Percentiles rank a stretch among this genome's conserved stretches.
Evolutionary conservation across 73 alveolate genomes (phyloP).

Genomic region (Halteria grandinella): DNA sequence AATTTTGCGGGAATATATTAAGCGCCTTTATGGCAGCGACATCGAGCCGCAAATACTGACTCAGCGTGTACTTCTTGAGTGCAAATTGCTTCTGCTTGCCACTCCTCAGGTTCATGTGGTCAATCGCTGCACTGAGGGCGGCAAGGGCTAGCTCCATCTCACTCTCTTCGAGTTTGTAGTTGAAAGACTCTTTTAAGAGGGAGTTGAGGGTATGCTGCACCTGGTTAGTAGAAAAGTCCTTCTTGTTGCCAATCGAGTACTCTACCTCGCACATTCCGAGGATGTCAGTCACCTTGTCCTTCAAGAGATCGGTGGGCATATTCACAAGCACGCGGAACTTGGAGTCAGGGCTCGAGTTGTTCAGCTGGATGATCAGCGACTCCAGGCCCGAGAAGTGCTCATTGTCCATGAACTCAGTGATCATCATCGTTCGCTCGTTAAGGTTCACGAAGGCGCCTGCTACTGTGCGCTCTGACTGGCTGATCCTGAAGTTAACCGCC

Average conservation of each 20-base stretch:
- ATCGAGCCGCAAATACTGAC: conserved; percentile 75
- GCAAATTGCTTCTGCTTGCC: conserved; percentile 64
- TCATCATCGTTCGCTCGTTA: conserved; percentile 69
- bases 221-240: conserved; percentile 44
- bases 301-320: conserved; percentile 74
- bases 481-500: conserved; percentile 56
- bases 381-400: conserved; percentile 84
- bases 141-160: conserved; percentile 68
- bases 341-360: conserved; percentile 70
- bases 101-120: conserved; percentile 48
- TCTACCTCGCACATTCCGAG: conserved; percentile 72
- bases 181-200: conserved; percentile 56
- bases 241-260: conserved; percentile 59
- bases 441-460: conserved; percentile 72
- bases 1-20: conserved; percentile 75
- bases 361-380: conserved; percentile 71
- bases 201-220: conserved; percentile 40
- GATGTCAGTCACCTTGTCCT: conserved; percentile 74
- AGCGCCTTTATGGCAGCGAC: conserved; percentile 87
- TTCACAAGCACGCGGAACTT: conserved; percentile 69
- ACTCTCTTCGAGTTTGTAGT: conserved; percentile 63
- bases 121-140: conserved; percentile 70
- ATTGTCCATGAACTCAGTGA: conserved; percentile 79
- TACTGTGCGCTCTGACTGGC: conserved; percentile 53
- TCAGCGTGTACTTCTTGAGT: conserved; percentile 65